Base-by-base conservation (phyloP, 225 moss, liverwort and hornwort species). In the Physcomitrium patens region DNA sequence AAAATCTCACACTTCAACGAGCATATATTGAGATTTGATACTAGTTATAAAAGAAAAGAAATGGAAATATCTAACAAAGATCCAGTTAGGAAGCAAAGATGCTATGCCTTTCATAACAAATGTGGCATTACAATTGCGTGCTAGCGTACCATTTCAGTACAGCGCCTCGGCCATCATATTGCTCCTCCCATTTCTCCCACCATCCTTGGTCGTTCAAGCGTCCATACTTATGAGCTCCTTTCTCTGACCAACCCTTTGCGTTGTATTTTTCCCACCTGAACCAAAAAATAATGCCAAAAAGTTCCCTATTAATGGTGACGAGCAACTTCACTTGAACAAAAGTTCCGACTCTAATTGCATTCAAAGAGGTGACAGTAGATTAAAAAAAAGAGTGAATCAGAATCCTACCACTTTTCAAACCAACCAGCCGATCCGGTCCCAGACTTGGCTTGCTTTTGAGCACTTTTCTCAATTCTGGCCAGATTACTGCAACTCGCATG, bases 101-200 rank as follows among this genome's bases (percentile, higher is more conserved):
- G 31, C 55, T 49, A 7, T 15, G 15, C 49, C 49, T 15, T 49
- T 12, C 49, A 12, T 49, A 3, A 49, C 12, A 12, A 49, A 49
- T 1, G 13, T 12, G 13, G 4, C 15, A 48, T 5, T 14, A 6
- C 22, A 24, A 60, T 20, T 42, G 59, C 42, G 26, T 37, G 56
- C 19, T n/a, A 59, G 59, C 60, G n/a, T 82, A 92, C 96, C 96
- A 96, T 82, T 96, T 96, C 48, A 96, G 76, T 56, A 96, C 94
- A 64, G 92, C 90, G 70, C 96, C 96, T 85, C 89, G 86, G 64
- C 96, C 96, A 77, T 96, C 96, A 50, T 94, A 96, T 60, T 94
- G 96, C 77, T 96, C 96, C 73, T 94, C 96, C 96, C 96, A 96
- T 72, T 92, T 96, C 77, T 96, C 96, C 96, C 96, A 96, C 96